These are phyloP conservation scores for Hysterium pulicare DNA, from an alignment of 2,329 filamentous ascomycete species.

Conservation along the genomic window DNA sequence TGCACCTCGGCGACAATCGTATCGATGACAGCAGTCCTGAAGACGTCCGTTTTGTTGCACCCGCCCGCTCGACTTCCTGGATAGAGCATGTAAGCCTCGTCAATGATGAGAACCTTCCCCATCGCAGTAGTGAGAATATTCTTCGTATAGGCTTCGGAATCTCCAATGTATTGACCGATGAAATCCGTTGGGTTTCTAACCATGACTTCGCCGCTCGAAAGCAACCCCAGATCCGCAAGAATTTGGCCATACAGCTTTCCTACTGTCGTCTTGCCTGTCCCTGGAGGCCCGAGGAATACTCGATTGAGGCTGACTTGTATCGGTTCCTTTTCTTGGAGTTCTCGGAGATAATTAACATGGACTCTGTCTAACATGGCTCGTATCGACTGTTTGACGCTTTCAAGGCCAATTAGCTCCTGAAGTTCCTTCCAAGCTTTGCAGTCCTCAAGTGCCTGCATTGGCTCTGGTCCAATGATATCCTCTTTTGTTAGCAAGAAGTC, in stretches of 20 bases:
- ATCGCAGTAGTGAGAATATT: slow-evolving; percentile 59
- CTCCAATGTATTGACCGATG: slow-evolving; percentile 57
- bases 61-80: slow-evolving; percentile 40
- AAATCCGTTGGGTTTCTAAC: slow-evolving; percentile 70
- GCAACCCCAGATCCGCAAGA: slow-evolving; percentile 59
- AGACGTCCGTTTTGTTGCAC: slow-evolving; percentile 40
- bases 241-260: slow-evolving; percentile 67
- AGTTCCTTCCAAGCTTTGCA: slow-evolving; percentile 53
- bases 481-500: slow-evolving; percentile 58
- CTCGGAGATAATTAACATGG: slow-evolving; percentile 60
- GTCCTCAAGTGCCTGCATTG: slow-evolving; percentile 46
- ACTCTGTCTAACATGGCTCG: slow-evolving; percentile 55
- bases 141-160: slow-evolving; percentile 67
- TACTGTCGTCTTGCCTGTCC: slow-evolving; percentile 70
- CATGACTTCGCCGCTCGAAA: slow-evolving; percentile 63
- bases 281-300: slow-evolving; percentile 65
- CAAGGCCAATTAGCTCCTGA: slow-evolving; percentile 43
- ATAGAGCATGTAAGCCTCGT: slow-evolving; percentile 68
- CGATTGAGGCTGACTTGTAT: slow-evolving; percentile 61
- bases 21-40: slow-evolving; percentile 62
- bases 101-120: slow-evolving; percentile 72
- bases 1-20: slow-evolving; percentile 69
- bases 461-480: slow-evolving; percentile 67
- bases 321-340: slow-evolving; percentile 55
- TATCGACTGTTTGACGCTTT: slow-evolving; percentile 58